Percentiles rank a stretch among this genome's conserved stretches.
Conservation (phyloP, 2,329 filamentous ascomycete genomes). For the Torrubiella hemipterigena region DNA sequence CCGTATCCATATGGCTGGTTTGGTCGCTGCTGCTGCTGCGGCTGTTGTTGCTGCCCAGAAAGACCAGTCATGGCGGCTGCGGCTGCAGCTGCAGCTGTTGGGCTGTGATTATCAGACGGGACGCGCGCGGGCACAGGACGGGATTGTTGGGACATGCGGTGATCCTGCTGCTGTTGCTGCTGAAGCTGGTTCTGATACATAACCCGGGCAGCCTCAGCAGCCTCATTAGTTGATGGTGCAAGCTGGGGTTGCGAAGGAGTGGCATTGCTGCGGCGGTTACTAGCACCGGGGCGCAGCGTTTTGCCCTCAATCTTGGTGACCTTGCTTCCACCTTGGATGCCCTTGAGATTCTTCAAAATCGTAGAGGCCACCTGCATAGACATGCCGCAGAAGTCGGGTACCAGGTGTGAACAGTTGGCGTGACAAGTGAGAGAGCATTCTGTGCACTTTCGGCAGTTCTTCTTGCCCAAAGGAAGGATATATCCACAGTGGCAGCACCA, state of each 20-base stretch:
- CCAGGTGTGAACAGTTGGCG: conserved; percentile 81
- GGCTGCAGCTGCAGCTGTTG: conserved; percentile 34
- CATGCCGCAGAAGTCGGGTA: conserved; percentile 98
- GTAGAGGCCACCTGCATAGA: conserved; percentile 95
- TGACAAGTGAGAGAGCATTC: conserved; percentile 92
- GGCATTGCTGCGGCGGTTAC: conserved; percentile 28
- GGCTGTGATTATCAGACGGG: too few relatives aligned
- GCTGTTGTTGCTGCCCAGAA: conserved; percentile 8
- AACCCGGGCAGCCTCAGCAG: conserved; percentile 50
- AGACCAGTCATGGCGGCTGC: conserved; percentile 44
- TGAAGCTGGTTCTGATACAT: conserved; percentile 42
- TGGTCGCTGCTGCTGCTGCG: conserved; percentile 18
- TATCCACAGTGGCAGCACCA: conserved; percentile 99
- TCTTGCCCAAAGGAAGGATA: conserved; percentile 85
- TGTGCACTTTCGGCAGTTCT: conserved; percentile 82
- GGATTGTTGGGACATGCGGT: conserved; percentile 28
- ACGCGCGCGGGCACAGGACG: conserved; percentile 36
- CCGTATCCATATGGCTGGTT: conserved; percentile 22
- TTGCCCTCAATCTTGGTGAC: conserved; percentile 47
- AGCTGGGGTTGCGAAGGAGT: conserved; percentile 7
- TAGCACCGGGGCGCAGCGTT: conserved; percentile 48
- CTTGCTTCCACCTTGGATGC: conserved; percentile 48
- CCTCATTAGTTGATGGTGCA: conserved; percentile 27
- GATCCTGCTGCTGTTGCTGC: conserved; percentile 26
- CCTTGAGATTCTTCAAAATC: conserved; percentile 74